Evolutionary conservation across 345 rosid genomes (phyloP), one percentile per base, ranked within the genome.

Genomic region (Hirschfeldia incana): DNA sequence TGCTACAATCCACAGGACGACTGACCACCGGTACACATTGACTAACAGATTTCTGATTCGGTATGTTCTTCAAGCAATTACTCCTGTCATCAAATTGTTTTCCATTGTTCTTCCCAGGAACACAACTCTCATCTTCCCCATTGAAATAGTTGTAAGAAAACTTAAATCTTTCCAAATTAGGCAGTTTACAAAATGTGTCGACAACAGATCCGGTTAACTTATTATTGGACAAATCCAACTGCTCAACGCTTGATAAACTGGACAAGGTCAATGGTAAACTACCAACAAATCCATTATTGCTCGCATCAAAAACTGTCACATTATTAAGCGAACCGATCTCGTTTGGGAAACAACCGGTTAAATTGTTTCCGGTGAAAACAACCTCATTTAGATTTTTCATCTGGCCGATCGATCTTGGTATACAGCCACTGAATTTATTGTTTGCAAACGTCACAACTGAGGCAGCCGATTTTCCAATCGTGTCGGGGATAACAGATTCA

Each of bases 341-440:
- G 3, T 71, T n/a, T 0, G 93, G 92, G 70, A 91, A 81, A 76
- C 91, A 88, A 11, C 92, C 94, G 0, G 85, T 82, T 1, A 92
- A 78, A 44, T 75, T 76, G 67, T 92, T 92, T 55, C 85, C 85
- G 26, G 70, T 55, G 69, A 90, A 85, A 27, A 87, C 63, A 66
- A 92, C 73, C 86, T 90, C 97, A 6, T 87, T 78, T 32, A 86
- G 71, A 79, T 82, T 83, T 1, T 76, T 17, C 94, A 89, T 87
- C 11, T 80, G 79, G 8, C 93, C 91, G 8, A 90, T 84, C 69
- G 85, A 79, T 53, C 70, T 85, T 0, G 97, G 97, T 21, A 91
- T 84, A 84, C 92, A 84, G 9, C 93, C 97, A 7, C 69, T 72
- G 68, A 91, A 74, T 11, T 84, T 82, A 79, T 92, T 92, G 72